These are phyloP conservation scores for Fusarium beomiforme DNA, from an alignment of 2,329 filamentous ascomycete genomes.

Conservation along the genomic window DNA sequence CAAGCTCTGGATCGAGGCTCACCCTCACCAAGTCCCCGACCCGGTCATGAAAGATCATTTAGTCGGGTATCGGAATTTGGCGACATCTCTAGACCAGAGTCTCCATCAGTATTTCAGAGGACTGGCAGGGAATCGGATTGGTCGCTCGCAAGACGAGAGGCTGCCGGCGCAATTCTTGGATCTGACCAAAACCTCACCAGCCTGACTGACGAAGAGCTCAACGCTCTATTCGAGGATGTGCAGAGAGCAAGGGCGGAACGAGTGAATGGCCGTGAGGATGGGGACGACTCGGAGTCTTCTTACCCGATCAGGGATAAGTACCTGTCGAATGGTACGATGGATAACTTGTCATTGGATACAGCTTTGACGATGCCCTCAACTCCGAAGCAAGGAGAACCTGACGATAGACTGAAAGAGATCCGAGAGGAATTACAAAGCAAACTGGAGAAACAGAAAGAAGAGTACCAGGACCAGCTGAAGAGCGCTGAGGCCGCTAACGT, in stretches of 20 bases:
- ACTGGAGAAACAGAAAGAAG: constrained; percentile 84
- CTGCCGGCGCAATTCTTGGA: constrained; percentile 89
- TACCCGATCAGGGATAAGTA: constrained; percentile 94
- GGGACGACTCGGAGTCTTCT: constrained; percentile 93
- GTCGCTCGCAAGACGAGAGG: constrained; percentile 92
- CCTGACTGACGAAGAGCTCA: constrained; percentile 92
- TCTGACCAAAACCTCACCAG: constrained; percentile 91
- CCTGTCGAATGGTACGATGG: constrained; percentile 90
- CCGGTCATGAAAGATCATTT: constrained; percentile 79
- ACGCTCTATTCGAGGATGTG: constrained; percentile 92
- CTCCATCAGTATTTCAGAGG: constrained; percentile 73
- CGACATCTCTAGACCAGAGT: constrained; percentile 77
- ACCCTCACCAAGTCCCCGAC: constrained; percentile 71
- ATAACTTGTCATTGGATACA: constrained; percentile 96
- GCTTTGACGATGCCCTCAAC: constrained; percentile 94
- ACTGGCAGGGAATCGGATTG: constrained; percentile 88
- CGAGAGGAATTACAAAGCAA: constrained; percentile 86
- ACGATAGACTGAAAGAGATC: constrained; percentile 77
- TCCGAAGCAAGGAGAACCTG: constrained; percentile 79
- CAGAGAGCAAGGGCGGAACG: constrained; percentile 84
- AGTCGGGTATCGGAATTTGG: constrained; percentile 85
- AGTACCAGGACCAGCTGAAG: constrained; percentile 81
- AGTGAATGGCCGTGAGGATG: constrained; percentile 77
- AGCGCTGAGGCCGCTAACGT: constrained; percentile 77
- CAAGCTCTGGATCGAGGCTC: constrained; percentile 65